Conservation (phyloP, 192 early-diverging fungal genomes). For the Lunasporangiospora selenospora region DNA sequence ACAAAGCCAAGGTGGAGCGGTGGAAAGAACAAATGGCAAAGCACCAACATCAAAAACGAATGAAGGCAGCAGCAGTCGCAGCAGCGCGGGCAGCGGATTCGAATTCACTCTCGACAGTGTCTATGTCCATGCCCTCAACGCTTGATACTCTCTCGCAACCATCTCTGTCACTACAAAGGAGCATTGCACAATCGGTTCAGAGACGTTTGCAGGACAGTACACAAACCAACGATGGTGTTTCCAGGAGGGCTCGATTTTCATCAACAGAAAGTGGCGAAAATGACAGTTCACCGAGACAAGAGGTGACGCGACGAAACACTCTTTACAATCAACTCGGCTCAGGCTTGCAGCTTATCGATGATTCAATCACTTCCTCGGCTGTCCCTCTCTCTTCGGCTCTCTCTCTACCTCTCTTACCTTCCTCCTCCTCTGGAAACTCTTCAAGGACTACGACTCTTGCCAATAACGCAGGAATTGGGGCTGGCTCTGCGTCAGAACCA, state of each 20-base stretch:
- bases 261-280: not conserved
- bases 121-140: no score
- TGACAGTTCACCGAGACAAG: not conserved
- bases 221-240: not conserved
- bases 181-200: slow-evolving; percentile 25
- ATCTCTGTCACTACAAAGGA: not conserved
- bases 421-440: no score
- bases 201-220: not conserved
- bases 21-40: slow-evolving; percentile 17
- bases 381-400: no score
- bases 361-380: no score
- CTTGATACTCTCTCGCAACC: no score
- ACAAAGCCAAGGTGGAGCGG: slow-evolving; percentile 19
- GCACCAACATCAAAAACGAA: slow-evolving; percentile 20
- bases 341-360: not conserved
- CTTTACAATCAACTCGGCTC: not conserved
- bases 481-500: slow-evolving; percentile 8
- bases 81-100: not conserved
- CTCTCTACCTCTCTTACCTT: no score
- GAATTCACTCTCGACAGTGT: not conserved
- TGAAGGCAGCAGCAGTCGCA: slow-evolving; percentile 9
- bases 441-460: not conserved
- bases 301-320: not conserved
- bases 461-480: not conserved
- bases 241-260: not conserved